Conservation (phyloP, 2,329 filamentous ascomycete genomes). For the Ophiocordyceps australis region DNA sequence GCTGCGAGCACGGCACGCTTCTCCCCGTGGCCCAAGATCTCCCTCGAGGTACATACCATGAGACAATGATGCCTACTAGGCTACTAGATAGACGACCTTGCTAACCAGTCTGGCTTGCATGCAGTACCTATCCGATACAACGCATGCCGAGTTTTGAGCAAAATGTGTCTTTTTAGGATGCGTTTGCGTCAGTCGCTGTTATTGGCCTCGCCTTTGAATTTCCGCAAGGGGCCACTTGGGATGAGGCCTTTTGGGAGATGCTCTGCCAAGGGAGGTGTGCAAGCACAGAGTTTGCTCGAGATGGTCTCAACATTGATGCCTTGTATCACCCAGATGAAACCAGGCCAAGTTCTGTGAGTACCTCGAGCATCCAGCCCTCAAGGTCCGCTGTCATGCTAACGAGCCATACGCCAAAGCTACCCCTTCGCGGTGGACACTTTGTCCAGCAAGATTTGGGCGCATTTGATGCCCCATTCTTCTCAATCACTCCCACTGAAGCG, state of each 20-base stretch:
- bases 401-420: background rate
- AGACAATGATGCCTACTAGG: too few relatives aligned
- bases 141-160: too few relatives aligned
- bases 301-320: background rate
- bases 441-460: constrained; percentile 22
- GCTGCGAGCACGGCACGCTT: too few relatives aligned
- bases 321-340: background rate
- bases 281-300: background rate
- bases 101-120: too few relatives aligned
- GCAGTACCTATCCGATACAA: too few relatives aligned
- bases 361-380: background rate
- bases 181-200: too few relatives aligned
- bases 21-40: too few relatives aligned
- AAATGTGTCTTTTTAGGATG: too few relatives aligned
- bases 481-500: background rate
- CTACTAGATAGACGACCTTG: too few relatives aligned
- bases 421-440: constrained; percentile 1
- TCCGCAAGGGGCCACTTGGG: background rate
- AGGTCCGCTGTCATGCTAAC: background rate
- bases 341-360: background rate
- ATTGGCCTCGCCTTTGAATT: background rate
- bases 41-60: too few relatives aligned
- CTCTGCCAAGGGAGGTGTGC: background rate
- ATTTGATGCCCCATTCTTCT: constrained; percentile 22
- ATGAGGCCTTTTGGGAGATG: background rate